phyloP scores from a whole-genome alignment of 305 asterid genomes.

The Nicotiana rustica region DNA sequence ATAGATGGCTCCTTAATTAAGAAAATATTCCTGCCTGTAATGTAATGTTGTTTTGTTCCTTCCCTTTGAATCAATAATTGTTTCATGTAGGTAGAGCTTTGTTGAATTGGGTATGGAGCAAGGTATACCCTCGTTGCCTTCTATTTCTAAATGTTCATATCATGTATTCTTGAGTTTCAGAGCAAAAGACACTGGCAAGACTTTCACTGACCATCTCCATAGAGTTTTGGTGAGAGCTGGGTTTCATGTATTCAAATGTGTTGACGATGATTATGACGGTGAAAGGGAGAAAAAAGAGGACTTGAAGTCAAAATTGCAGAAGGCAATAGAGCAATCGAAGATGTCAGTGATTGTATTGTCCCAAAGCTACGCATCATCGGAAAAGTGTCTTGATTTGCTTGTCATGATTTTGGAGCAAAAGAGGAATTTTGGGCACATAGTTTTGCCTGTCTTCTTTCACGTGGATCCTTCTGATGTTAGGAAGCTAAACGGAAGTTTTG shows the following conservation, averaged over 20 bases:
- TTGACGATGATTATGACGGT: neutral
- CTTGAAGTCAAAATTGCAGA: neutral
- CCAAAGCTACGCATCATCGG: conserved; percentile 13
- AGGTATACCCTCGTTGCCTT: neutral
- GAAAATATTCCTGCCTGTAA: too few relatives aligned
- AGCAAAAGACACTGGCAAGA: conserved; percentile 22
- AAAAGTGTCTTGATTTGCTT: conserved; percentile 32
- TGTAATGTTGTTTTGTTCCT: too few relatives aligned
- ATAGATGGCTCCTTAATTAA: too few relatives aligned
- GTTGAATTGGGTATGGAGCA: neutral
- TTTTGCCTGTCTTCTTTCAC: conserved; percentile 36
- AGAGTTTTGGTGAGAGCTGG: conserved; percentile 32
- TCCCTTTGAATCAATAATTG: too few relatives aligned
- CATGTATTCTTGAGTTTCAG: conserved; percentile 36
- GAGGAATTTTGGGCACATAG: conserved; percentile 32
- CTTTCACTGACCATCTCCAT: conserved; percentile 38
- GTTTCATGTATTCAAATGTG: conserved; percentile 31
- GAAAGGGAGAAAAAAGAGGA: neutral
- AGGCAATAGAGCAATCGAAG: conserved; percentile 32
- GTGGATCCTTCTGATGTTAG: conserved; percentile 36
- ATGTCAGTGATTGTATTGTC: conserved; percentile 33
- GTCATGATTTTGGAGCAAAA: conserved; percentile 34
- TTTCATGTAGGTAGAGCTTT: neutral
- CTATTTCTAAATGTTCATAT: conserved; percentile 1
- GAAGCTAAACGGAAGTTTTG: conserved; percentile 33